These are phyloP conservation scores for Dendryphion nanum DNA, from an alignment of 2,329 filamentous ascomycete genomes.

Conservation along the genomic window DNA sequence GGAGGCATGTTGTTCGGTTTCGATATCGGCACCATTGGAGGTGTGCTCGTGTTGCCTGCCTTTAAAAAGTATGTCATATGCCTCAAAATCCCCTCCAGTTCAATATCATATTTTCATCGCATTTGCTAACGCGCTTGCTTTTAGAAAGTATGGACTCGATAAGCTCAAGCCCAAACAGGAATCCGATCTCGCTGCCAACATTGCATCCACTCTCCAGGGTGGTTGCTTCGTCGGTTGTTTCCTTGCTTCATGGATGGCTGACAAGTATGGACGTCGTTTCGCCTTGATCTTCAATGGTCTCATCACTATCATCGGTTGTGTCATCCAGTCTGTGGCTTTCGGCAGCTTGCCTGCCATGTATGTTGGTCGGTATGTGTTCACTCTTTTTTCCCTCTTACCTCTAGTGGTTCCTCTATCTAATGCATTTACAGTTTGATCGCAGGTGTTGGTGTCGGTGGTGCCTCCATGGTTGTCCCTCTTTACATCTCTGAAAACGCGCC, in stretches of 20 bases:
- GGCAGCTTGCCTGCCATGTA: conserved; percentile 64
- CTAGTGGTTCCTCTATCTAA: conserved; percentile 3
- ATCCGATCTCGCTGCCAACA: conserved; percentile 62
- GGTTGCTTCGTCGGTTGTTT: conserved; percentile 67
- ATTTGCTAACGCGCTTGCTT: neutral
- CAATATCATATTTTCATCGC: no score
- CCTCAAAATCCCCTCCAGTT: no score
- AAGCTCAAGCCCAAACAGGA: conserved; percentile 40
- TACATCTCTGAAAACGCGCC: conserved; percentile 63
- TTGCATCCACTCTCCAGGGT: conserved; percentile 69
- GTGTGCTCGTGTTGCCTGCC: conserved; percentile 60
- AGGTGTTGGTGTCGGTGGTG: conserved; percentile 52
- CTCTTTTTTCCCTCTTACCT: conserved; percentile 1
- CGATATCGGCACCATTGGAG: conserved; percentile 67
- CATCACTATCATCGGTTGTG: conserved; percentile 59
- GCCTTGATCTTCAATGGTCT: conserved; percentile 57
- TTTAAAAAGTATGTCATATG: conserved; percentile 52
- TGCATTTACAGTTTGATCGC: conserved; percentile 46
- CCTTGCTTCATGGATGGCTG: conserved; percentile 54
- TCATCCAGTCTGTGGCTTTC: conserved; percentile 63
- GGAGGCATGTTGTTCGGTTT: conserved; percentile 68
- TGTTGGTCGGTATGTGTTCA: conserved; percentile 54
- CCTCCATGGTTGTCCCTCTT: conserved; percentile 59
- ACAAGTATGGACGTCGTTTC: conserved; percentile 55
- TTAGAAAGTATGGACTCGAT: conserved; percentile 54